These are phyloP conservation scores for Ustilago tritici DNA, from an alignment of 1,284 basidiomycete genomes.

Conservation along the genomic window DNA sequence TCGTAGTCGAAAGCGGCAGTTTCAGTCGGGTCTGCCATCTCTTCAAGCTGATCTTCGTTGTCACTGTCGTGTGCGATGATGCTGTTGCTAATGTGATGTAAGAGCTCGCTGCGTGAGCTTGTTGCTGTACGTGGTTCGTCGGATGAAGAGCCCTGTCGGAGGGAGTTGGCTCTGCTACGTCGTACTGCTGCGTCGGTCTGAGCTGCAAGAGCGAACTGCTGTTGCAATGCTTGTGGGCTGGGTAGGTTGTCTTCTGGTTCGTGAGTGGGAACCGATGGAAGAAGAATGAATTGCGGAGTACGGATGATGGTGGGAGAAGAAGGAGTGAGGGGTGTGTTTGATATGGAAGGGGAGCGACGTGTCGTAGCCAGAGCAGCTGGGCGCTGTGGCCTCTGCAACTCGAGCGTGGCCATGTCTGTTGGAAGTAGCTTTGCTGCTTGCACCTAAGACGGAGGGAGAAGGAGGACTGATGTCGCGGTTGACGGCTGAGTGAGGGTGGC, in stretches of 20 bases:
- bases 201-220: slow-evolving; percentile 36
- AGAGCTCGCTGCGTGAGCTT: slow-evolving; percentile 12
- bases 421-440: neutral
- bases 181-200: slow-evolving; percentile 25
- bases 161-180: slow-evolving; percentile 26
- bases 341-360: slow-evolving; percentile 15
- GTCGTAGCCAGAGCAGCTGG: slow-evolving; percentile 3
- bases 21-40: slow-evolving; percentile 33
- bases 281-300: slow-evolving; percentile 40
- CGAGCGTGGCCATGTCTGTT: slow-evolving; percentile 36
- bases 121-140: slow-evolving; percentile 7
- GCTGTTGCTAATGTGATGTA: slow-evolving; percentile 7
- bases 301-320: slow-evolving; percentile 48
- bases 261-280: slow-evolving; percentile 54
- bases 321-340: slow-evolving; percentile 15
- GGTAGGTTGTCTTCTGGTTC: slow-evolving; percentile 54
- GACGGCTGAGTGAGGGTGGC: slow-evolving; percentile 4
- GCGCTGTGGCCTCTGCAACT: slow-evolving; percentile 35
- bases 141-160: slow-evolving; percentile 3
- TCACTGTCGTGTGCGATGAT: slow-evolving; percentile 5
- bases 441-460: neutral
- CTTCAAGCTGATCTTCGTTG: slow-evolving; percentile 37
- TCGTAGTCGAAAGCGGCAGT: slow-evolving; percentile 6
- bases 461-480: neutral
- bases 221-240: slow-evolving; percentile 32